Conservation (phyloP, 768 basidiomycete species). For the Russula abietina region DNA sequence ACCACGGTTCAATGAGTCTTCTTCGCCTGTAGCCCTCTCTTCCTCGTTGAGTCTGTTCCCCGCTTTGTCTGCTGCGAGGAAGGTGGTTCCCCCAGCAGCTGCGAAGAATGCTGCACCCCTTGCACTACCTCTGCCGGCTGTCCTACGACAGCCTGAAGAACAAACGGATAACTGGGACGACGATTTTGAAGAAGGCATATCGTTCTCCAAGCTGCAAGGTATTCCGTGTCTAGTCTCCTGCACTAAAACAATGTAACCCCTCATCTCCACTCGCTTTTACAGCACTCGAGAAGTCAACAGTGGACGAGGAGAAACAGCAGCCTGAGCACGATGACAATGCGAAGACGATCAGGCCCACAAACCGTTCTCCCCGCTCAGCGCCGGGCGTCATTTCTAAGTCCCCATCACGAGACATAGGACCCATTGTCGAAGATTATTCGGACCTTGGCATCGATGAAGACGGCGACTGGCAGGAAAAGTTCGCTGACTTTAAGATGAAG, state of each 20-base stretch:
- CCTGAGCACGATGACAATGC: conserved; percentile 29
- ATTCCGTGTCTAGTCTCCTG: neutral
- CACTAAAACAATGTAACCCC: neutral
- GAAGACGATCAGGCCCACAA: conserved; percentile 70
- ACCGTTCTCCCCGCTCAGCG: conserved; percentile 49
- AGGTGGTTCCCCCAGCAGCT: conserved; percentile 19
- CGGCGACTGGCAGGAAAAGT: conserved; percentile 61
- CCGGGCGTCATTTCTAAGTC: conserved; percentile 48
- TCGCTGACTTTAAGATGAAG: conserved; percentile 82
- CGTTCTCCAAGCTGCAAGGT: conserved; percentile 78
- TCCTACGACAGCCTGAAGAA: conserved; percentile 69
- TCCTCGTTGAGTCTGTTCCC: conserved; percentile 18
- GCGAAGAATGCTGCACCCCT: conserved; percentile 25
- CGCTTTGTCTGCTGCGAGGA: conserved; percentile 20
- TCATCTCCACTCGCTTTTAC: conserved; percentile 44
- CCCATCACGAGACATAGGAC: conserved; percentile 54
- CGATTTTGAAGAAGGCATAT: conserved; percentile 93
- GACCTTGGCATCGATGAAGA: conserved; percentile 81
- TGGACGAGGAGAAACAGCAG: conserved; percentile 43
- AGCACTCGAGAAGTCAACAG: conserved; percentile 41
- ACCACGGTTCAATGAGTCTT: conserved; percentile 6
- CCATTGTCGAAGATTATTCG: conserved; percentile 87
- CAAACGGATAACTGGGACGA: conserved; percentile 98
- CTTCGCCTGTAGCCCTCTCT: conserved; percentile 13
- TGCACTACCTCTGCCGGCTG: conserved; percentile 54